Evolutionary conservation across 768 basidiomycete genomes (phyloP).

Genomic region (Phylloporus arenicola): DNA sequence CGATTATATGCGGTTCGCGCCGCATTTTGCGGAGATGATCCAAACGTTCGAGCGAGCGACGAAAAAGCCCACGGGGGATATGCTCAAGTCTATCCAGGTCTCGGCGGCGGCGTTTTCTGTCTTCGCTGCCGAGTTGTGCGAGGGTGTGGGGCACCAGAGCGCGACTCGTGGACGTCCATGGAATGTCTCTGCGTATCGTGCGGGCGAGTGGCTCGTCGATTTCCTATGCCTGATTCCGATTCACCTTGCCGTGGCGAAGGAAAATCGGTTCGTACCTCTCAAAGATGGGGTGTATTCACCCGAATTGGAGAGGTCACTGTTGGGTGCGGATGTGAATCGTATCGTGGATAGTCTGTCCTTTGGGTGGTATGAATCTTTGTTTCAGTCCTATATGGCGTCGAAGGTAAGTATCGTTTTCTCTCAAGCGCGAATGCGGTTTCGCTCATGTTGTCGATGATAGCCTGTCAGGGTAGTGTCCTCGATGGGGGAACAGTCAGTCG

Average conservation of each 20-base stretch:
- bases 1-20: conserved; percentile 30
- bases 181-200: conserved; percentile 36
- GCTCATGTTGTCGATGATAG: conserved; percentile 23
- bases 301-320: conserved; percentile 44
- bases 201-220: conserved; percentile 60
- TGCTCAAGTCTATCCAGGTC: conserved; percentile 37
- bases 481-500: conserved; percentile 66
- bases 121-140: conserved; percentile 19
- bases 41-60: conserved; percentile 43
- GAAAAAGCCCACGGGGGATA: conserved; percentile 46
- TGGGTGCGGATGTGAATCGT: conserved; percentile 55
- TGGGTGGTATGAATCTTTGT: conserved; percentile 62
- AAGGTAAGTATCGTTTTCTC: conserved; percentile 33
- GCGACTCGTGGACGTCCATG: conserved; percentile 9
- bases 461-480: conserved; percentile 63
- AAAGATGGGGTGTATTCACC: conserved; percentile 52
- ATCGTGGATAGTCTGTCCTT: conserved; percentile 53
- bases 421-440: rapidly evolving
- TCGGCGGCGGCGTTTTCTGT: conserved; percentile 26
- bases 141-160: neutral
- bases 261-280: conserved; percentile 57
- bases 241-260: conserved; percentile 53
- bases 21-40: conserved; percentile 44
- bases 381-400: conserved; percentile 55
- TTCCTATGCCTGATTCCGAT: conserved; percentile 60